These are phyloP conservation scores for Tetrahymena malaccensis DNA, from an alignment of 73 alveolate genomes.

Conservation along the genomic window DNA sequence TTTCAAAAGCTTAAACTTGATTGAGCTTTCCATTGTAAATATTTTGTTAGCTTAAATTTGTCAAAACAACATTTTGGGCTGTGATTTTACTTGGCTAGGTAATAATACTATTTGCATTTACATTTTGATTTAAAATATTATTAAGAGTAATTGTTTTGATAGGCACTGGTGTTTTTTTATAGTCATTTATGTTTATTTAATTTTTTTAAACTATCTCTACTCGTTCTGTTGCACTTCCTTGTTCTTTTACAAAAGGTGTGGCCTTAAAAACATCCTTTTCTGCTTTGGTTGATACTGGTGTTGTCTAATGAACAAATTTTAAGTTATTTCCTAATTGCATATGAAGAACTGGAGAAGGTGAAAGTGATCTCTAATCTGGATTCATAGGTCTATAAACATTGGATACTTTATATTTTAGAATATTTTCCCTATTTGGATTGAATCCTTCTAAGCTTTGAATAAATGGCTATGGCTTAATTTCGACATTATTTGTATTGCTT, in stretches of 20 bases:
- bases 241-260: not conserved
- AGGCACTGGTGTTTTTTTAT: not conserved
- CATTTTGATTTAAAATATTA: not conserved
- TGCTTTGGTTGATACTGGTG: not conserved
- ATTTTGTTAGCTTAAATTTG: not conserved
- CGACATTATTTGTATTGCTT: not conserved
- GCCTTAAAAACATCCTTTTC: not conserved
- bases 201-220: not conserved
- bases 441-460: not conserved
- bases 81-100: not conserved
- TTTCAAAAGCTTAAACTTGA: not conserved
- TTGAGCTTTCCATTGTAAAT: not conserved
- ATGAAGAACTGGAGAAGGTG: not conserved
- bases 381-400: not conserved
- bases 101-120: not conserved
- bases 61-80: not conserved
- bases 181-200: not conserved
- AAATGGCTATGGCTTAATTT: not conserved
- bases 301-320: not conserved
- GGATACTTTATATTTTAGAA: not conserved
- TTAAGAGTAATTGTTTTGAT: not conserved
- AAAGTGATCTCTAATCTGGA: not conserved
- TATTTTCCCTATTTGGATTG: not conserved
- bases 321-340: not conserved
- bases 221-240: not conserved